Evolutionary conservation across 805 yeast genomes (phyloP).

Genomic region (Kodamaea kakaduensis): DNA sequence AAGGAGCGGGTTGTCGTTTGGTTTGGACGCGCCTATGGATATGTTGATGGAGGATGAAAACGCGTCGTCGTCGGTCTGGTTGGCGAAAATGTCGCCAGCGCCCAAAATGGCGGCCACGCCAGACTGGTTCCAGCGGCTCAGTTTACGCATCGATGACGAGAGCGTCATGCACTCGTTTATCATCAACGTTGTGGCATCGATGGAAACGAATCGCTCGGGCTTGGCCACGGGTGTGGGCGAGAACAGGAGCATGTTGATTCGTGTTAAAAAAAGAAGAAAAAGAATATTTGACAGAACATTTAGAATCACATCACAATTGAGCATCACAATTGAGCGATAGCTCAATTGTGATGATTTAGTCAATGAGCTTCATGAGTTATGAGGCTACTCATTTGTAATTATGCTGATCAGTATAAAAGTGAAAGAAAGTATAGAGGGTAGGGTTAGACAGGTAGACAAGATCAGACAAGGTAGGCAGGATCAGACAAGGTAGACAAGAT

Average conservation of each 20-base stretch:
- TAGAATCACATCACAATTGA: too few relatives aligned
- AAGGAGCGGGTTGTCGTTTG: constrained; percentile 53
- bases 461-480: too few relatives aligned
- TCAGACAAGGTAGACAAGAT: too few relatives aligned
- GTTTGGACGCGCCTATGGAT: constrained; percentile 16
- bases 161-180: constrained; percentile 85
- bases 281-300: not conserved
- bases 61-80: constrained; percentile 32
- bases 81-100: constrained; percentile 48
- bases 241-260: constrained; percentile 3
- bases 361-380: too few relatives aligned
- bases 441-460: too few relatives aligned
- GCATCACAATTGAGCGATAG: too few relatives aligned
- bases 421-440: too few relatives aligned
- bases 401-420: too few relatives aligned
- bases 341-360: too few relatives aligned
- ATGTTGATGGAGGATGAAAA: constrained; percentile 19
- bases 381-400: too few relatives aligned
- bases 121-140: constrained; percentile 60
- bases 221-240: constrained; percentile 4
- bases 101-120: constrained; percentile 84
- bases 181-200: constrained; percentile 78
- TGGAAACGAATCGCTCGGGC: constrained; percentile 29
- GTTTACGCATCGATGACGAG: constrained; percentile 84
- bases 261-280: not conserved